Base-by-base conservation (phyloP, 495 filamentous ascomycete species). In the Aspergillus egyptiacus region DNA sequence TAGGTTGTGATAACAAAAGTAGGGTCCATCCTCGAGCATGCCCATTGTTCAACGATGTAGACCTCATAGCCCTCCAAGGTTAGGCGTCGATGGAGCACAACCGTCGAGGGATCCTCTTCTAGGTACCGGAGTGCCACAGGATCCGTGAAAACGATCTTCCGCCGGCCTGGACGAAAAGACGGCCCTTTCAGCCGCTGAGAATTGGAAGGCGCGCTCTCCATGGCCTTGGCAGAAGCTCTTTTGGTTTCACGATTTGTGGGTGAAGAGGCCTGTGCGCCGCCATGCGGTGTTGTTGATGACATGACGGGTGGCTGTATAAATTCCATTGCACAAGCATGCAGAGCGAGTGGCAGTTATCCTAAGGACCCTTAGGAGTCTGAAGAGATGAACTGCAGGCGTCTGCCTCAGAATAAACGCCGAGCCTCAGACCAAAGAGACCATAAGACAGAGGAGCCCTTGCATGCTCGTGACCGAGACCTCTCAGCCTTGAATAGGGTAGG, bases 31-130 rank as follows among this genome's bases (percentile, higher is more conserved):
- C 93, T 81, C 6, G 91, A 96, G 64, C 89, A 96, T 9, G 88
- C 89, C 94, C 93, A 98, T 79, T 98, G 93, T 65, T 97, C 93
- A 48, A 98, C 90, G 28, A 97, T 67, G 68, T 97, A 97, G 40
- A 91, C 70, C 61, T 96, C 91, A 62, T 96, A 97, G 49, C 94
- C 94, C 38, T 81, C 65, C 17, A 98, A 76, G 24, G 73, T 68
- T 38, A 70, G 67, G 37, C 80, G 78, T 23, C 86, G 84, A 50
- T 87, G 77, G 9, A 95, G 74, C 11, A 96, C 83, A 3, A 74
- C 78, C 2, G 87, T 87, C 0, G 79, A 81, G 1, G 86, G 72
- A 48, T 98, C 93, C 52, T 90, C 86, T 75, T 95, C 89, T 11
- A 98, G 78, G 59, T 94, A 98, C 55, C 86, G 79, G 55, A 89